These are phyloP conservation scores for Candida verbasci DNA, from an alignment of 805 yeast species.

Conservation along the genomic window DNA sequence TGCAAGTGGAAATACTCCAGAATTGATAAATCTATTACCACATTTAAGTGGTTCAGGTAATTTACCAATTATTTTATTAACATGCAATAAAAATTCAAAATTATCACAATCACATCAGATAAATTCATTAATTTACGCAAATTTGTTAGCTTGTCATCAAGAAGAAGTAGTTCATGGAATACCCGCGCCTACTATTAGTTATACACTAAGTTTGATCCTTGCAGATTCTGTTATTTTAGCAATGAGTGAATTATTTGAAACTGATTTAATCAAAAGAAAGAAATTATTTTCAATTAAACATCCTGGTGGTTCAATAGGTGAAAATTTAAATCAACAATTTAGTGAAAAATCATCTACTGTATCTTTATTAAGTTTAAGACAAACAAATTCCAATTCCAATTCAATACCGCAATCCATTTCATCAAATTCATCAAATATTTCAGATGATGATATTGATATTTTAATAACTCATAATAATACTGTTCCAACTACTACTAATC, in stretches of 20 bases:
- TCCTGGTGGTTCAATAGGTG: conserved; percentile 91
- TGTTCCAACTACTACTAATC: conserved; percentile 10
- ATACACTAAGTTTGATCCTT: conserved; percentile 68
- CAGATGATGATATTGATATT: conserved; percentile 9
- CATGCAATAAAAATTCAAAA: conserved; percentile 56
- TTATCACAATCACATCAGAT: conserved; percentile 50
- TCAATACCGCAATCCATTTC: conserved; percentile 8
- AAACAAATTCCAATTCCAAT: neutral
- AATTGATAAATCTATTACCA: conserved; percentile 53
- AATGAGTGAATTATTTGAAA: conserved; percentile 60
- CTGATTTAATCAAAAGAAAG: conserved; percentile 51
- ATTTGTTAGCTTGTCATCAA: conserved; percentile 50
- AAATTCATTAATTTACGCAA: conserved; percentile 54
- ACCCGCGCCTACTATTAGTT: conserved; percentile 84
- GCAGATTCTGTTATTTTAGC: conserved; percentile 80
- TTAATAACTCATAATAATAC: conserved; percentile 8
- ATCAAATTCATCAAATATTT: conserved; percentile 7
- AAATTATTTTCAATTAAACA: conserved; percentile 65
- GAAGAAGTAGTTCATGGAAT: conserved; percentile 70
- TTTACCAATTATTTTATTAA: conserved; percentile 56
- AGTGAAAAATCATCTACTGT: conserved; percentile 6
- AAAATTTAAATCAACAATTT: conserved; percentile 19
- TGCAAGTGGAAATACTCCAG: conserved; percentile 82
- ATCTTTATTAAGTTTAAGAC: conserved; percentile 11
- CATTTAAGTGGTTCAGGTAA: conserved; percentile 52